Base-by-base conservation (phyloP, 192 early-diverging fungal species). In the Backusella sp. region DNA sequence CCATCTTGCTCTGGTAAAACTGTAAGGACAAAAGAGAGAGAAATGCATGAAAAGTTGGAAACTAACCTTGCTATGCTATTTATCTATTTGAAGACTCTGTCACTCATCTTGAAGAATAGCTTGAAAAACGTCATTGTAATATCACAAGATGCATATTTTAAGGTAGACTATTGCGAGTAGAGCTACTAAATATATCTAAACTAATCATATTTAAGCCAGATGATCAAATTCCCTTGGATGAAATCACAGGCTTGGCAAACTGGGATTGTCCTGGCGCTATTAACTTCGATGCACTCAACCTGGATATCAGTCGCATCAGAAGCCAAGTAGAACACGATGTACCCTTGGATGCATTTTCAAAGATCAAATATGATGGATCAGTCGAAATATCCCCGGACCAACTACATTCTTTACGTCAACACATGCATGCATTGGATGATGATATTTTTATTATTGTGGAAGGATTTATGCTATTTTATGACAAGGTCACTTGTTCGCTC, bases 241-340 rank as follows among this genome's bases (percentile, higher is more conserved):
- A 78, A 14, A 83, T 76, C 17, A 86, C 86, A 1, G 82, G 85
- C 1, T 72, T 89, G 7, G 80, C 85, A 67, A 92, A 95, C 77
- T 95, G 94, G 94, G 94, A 95, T 79, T 92, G 91, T 46, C 92
- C 91, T 1, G 88, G 83, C 12, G 85, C 92, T 1, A 83, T 93
- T 30, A 90, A 94, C 52, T 87, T 88, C 39, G 6, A 39, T 1
- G 17, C 66, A 11, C 68, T 90, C 56, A 74, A 75, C 37, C n/a
- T 37, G 3, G 74, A 74, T 6, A 59, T 90, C n/a, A 52, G 65
- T 26, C 66, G 80, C 39, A 68, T 83, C 15, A 82, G 75, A 49
- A 46, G 85, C 12, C 9, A 62, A 28, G 56, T 62, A 12, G 56
- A 62, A 62, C 21, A 62, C 0, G 23, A 62, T 28, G 56, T n/a